Base-by-base conservation (phyloP, 306 rosid genomes). In the Quercus engelmannii region DNA sequence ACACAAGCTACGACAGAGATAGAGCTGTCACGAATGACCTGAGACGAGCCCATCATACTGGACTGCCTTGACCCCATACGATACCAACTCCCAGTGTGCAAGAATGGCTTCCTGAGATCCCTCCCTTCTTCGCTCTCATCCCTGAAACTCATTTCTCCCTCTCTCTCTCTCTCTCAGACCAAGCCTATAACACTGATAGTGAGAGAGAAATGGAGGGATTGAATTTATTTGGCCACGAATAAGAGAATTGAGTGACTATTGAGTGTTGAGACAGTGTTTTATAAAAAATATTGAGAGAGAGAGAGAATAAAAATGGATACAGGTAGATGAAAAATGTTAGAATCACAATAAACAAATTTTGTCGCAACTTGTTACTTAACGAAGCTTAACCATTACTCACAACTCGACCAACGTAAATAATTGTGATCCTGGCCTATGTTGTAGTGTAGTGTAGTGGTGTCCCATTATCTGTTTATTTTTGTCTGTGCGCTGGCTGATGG, bases 61-160 rank as follows among this genome's bases (percentile, higher is more conserved):
- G 98, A 84, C 57, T 90, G 91, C 79, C 90, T 83, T 30, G 87
- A 89, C 65, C 87, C 92, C 91, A 95, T 93, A 2, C 91, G 90
- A 72, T 93, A 95, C 99, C 99, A 95, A 64, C 99, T 95, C 55
- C 99, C 99, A 2, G 98, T 90, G 69, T 95, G 98, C 23, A 95
- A 78, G 26, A 95, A 93, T 7, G 99, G 99, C 85, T 95, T 95
- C 90, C 86, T 85, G 38, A 95, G 84, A 85, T 95, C 93, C 62
- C 86, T 93, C 69, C 84, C 91, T 17, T 93, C 98, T 19, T 95
- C 99, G 74, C 18, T 86, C 7, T 91, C 97, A 0, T 89, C 91
- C 62, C 93, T 84, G 83, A 86, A 88, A 84, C 93, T 91, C 98
- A 92, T 80, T 1, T 31, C 78, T 25, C 30, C 33, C 43, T 35